Evolutionary conservation across 441 rosid species (phyloP), one percentile per base, ranked within the genome.

Genomic region (Gossypium davidsonii): DNA sequence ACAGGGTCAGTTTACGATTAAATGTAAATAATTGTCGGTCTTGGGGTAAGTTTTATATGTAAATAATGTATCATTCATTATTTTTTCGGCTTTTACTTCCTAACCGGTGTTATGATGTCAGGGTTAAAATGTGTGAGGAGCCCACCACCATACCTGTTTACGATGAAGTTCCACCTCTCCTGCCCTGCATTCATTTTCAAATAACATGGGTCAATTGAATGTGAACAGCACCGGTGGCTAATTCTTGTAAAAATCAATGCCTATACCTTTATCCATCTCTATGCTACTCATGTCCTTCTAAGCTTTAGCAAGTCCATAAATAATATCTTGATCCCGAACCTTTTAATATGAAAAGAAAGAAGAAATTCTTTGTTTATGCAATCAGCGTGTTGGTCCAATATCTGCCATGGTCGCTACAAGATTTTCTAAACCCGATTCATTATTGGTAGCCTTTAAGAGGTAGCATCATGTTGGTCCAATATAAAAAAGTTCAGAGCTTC

Each of bases 311-410:
- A 90, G 82, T 73, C 90, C 92, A 74, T 44, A 82, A 59, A 84
- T 79, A 67, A 82, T 89, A 77, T 90, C 86, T 83, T 88, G 98
- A 79, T 82, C 83, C 21, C 99, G 94, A 62, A 92, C 99, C 99
- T 94, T 65, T 2, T 6, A 21, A 65, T 11, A 3, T 44, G 44
- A 21, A 68, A 26, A 15, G 71, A 58, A 61, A 11, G 49, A 42
- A 5, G 34, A 6, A 51, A 51, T 15, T 51, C 20, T 20, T 55
- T 20, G 28, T 18, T 8, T 23, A 18, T 55, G 14, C 60, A 55
- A 55, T 14, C 26, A 55, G 49, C 49, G 14, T 44, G 49, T 44
- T 44, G 49, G 49, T 44, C 49, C n/a, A 96, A 75, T 84, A 94
- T 76, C 49, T 44, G 49, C 49, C 49, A 44, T 44, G 49, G n/a